A percentile compares a stretch with the other conserved stretches of the same genome.
These are phyloP conservation scores for Conringia planisiliqua DNA, from an alignment of 345 rosid species.

Conservation along the genomic window DNA sequence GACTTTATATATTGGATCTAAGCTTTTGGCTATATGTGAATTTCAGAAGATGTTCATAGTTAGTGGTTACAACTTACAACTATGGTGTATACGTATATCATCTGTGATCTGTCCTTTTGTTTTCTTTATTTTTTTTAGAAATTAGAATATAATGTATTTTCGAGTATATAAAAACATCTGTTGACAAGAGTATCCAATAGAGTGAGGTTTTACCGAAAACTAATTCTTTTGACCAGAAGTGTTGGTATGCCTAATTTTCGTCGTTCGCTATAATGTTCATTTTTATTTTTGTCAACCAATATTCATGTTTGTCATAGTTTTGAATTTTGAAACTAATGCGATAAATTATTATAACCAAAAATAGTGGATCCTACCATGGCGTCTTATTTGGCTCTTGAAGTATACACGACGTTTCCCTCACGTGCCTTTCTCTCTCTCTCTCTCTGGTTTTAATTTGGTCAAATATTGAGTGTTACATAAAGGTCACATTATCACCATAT, in stretches of 20 bases:
- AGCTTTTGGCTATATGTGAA: conserved; percentile 4
- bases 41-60: background rate
- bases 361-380: conserved; percentile 22
- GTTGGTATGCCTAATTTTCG: conserved; percentile 21
- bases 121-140: background rate
- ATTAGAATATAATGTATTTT: no score
- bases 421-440: conserved; percentile 21
- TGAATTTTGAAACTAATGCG: background rate
- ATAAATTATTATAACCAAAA: conserved; percentile 7
- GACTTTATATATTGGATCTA: background rate
- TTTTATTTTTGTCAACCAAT: background rate
- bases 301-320: background rate
- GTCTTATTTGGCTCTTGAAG: conserved; percentile 18
- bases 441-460: background rate
- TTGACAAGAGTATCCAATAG: conserved; percentile 7
- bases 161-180: background rate
- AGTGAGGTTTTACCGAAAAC: conserved; percentile 28
- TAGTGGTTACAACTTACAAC: background rate
- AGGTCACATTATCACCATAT: background rate
- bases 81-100: background rate
- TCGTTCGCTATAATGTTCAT: background rate
- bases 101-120: background rate
- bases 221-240: conserved; percentile 6
- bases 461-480: conserved; percentile 12
- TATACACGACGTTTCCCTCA: conserved; percentile 20